Base-by-base conservation (phyloP, 345 rosid genomes). In the Lepidium aucheri region DNA sequence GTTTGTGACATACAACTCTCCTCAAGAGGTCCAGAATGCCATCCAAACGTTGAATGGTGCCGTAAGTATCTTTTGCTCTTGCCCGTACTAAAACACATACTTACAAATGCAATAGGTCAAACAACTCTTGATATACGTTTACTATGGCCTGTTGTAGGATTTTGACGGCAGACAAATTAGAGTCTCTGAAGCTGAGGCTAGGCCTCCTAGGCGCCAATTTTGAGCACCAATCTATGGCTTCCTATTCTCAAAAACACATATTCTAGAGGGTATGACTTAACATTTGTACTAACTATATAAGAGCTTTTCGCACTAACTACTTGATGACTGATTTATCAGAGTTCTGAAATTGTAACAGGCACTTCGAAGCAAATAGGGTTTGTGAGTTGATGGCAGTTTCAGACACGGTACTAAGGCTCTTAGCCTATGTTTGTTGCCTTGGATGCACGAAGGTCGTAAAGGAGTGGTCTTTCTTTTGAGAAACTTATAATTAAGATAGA, bases 141-240 rank as follows among this genome's bases (percentile, higher is more conserved):
- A 6, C 0, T 6, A 41, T 63, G 58, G 63, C 61, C 16, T 73
- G 41, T 77, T 73, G 41, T 77, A 94, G 99, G 96, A 90, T 67
- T 80, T 90, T 86, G 89, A 80, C 52, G 99, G 97, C 28, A 86
- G 99, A 68, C 8, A 85, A 35, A 88, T 94, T 36, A 89, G 99
- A 62, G 99, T 90, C 62, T 82, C 96, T 1, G 81, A 79, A 9
- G 97, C 97, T 15, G 97, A 94, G 73, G 73, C 89, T 64, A 86
- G 77, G 80, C 96, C 95, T 55, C 96, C 93, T 38, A 86, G 91
- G 79, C 89, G 90, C 58, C 82, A 64, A 26, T 87, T 76, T 87
- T 92, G 80, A 87, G 82, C 63, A 35, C 61, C 57, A 17, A 44
- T 42, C 22, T 26, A 3, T 35, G 47, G 22, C 50, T 65, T 42